These are phyloP conservation scores for Aspergillus calidoustus DNA, from an alignment of 2,329 filamentous ascomycete genomes.

Conservation along the genomic window DNA sequence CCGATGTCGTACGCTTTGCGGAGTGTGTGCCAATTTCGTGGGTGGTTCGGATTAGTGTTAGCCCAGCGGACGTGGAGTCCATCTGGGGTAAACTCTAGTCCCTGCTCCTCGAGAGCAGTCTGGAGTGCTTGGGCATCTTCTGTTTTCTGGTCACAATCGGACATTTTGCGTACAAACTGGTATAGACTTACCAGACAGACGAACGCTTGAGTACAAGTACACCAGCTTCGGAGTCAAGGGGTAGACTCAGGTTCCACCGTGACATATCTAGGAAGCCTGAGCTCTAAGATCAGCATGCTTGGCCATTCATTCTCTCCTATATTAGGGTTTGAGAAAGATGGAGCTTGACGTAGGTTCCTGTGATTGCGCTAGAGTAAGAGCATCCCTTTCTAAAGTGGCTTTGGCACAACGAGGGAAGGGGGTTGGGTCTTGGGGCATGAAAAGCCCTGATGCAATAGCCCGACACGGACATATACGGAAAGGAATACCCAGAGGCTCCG, in stretches of 20 bases:
- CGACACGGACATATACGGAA: neutral
- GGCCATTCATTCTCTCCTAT: constrained; percentile 6
- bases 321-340: constrained; percentile 1
- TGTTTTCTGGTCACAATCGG: constrained; percentile 15
- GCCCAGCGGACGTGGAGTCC: constrained; percentile 23
- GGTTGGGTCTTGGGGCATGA: neutral
- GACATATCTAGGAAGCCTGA: constrained; percentile 12
- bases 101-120: constrained; percentile 15
- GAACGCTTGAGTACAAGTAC: constrained; percentile 13
- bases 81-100: constrained; percentile 23
- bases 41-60: constrained; percentile 25
- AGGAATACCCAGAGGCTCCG: constrained; percentile 5
- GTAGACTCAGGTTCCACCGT: constrained; percentile 4
- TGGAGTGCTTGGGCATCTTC: constrained; percentile 10
- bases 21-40: constrained; percentile 27
- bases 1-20: constrained; percentile 31
- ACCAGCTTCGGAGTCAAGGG: constrained; percentile 12
- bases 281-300: constrained; percentile 15
- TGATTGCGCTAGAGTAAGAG: neutral
- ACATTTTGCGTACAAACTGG: constrained; percentile 6
- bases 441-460: neutral
- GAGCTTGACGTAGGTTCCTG: constrained; percentile 1
- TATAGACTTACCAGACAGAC: neutral
- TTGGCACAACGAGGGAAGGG: neutral
- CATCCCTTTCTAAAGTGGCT: constrained; percentile 2